A percentile compares a stretch with the other conserved stretches of the same genome.
Conservation (phyloP, 345 rosid genomes). For the Corchorus olitorius region DNA sequence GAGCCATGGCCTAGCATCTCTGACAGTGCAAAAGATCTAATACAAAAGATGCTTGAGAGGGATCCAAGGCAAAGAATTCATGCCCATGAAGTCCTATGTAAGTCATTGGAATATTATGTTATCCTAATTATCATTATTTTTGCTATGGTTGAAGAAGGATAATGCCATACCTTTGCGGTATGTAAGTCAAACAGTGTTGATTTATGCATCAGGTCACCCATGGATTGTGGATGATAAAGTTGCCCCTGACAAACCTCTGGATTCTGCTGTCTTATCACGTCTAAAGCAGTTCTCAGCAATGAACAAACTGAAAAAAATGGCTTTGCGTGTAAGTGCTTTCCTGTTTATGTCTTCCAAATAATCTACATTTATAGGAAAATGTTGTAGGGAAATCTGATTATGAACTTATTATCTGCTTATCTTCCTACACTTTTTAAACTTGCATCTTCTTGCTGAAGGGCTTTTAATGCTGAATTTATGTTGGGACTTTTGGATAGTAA, state of each 20-base stretch:
- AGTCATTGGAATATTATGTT: constrained; percentile 32
- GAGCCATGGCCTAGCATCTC: constrained; percentile 97
- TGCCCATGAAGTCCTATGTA: constrained; percentile 89
- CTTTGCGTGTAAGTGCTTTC: constrained; percentile 67
- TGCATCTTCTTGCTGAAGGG: constrained; percentile 9
- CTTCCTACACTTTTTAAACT: neutral
- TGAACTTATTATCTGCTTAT: neutral
- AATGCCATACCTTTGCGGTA: neutral
- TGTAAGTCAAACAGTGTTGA: constrained; percentile 4
- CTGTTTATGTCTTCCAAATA: constrained; percentile 12
- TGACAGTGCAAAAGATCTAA: constrained; percentile 87
- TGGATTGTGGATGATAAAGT: constrained; percentile 93
- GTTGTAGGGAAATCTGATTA: constrained; percentile 12
- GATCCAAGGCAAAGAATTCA: constrained; percentile 78
- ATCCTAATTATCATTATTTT: neutral
- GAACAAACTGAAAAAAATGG: constrained; percentile 99
- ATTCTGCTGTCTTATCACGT: constrained; percentile 92
- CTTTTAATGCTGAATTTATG: neutral
- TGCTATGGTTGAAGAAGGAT: neutral
- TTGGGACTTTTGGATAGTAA: constrained; percentile 12
- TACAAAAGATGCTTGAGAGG: constrained; percentile 84
- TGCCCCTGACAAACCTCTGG: constrained; percentile 91
- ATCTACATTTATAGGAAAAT: neutral
- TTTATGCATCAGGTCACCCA: constrained; percentile 70
- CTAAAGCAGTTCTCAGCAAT: constrained; percentile 92